These are phyloP conservation scores for Metschnikowia kofuensis DNA, from an alignment of 805 yeast genomes.

Conservation along the genomic window DNA sequence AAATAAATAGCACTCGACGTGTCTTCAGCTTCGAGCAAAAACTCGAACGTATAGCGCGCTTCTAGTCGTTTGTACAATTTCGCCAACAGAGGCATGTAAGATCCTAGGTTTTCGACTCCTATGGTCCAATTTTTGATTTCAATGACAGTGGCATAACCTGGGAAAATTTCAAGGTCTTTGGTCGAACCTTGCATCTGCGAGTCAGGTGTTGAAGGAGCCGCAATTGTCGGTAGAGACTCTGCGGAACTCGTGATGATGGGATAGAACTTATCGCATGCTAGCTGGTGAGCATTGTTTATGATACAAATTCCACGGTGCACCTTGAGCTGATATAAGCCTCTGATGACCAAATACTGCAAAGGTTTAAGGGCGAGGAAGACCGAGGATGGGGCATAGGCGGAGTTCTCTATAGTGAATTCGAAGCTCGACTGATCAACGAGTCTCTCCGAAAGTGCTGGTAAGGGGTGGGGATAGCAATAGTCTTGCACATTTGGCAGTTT, in stretches of 20 bases:
- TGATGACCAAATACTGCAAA: slow-evolving; percentile 41
- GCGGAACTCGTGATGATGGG: slow-evolving; percentile 30
- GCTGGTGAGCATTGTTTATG: slow-evolving; percentile 38
- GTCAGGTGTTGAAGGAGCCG: slow-evolving; percentile 38
- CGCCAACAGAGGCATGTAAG: slow-evolving; percentile 44
- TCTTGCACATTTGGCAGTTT: slow-evolving; percentile 2
- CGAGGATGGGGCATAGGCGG: slow-evolving; percentile 13
- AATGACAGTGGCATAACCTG: slow-evolving; percentile 41
- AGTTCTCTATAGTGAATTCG: slow-evolving; percentile 7
- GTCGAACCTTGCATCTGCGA: slow-evolving; percentile 18
- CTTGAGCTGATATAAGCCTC: slow-evolving; percentile 45
- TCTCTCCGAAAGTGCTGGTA: slow-evolving; percentile 2
- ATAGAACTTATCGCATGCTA: slow-evolving; percentile 24
- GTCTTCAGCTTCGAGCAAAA: slow-evolving; percentile 1
- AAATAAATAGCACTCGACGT: slow-evolving; percentile 5
- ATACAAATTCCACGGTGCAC: slow-evolving; percentile 47
- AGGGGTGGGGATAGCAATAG: slow-evolving; percentile 11
- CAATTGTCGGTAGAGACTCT: slow-evolving; percentile 43
- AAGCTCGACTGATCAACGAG: slow-evolving; percentile 8
- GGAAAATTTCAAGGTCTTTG: slow-evolving; percentile 21
- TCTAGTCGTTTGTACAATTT: slow-evolving; percentile 22
- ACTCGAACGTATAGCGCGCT: slow-evolving; percentile 11
- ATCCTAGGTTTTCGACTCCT: slow-evolving; percentile 46
- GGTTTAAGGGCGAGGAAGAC: slow-evolving; percentile 39
- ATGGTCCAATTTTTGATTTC: slow-evolving; percentile 34